Conservation (phyloP, 1,139 yeast species). For the Zygotorulaspora mrakii region DNA sequence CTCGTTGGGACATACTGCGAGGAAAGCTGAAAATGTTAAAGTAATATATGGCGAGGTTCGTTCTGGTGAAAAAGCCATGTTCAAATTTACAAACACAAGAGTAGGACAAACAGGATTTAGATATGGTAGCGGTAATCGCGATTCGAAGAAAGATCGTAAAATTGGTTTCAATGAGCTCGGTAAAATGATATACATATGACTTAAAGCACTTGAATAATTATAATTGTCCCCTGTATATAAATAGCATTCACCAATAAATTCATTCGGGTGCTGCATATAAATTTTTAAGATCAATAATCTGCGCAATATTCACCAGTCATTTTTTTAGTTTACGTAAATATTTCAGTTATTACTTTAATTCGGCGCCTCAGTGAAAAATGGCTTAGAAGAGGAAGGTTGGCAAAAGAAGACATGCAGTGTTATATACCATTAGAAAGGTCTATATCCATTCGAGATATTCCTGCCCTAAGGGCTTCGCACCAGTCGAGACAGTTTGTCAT, state of each 20-base stretch:
- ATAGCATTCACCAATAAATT: constrained; percentile 3
- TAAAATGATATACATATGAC: constrained; percentile 46
- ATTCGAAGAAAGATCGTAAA: constrained; percentile 78
- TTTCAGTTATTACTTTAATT: too few species aligned
- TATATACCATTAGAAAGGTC: constrained; percentile 22
- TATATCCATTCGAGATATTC: constrained; percentile 9
- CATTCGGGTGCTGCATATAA: constrained; percentile 1
- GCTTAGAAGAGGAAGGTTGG: too few species aligned
- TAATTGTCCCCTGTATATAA: too few species aligned
- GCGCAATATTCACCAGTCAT: too few species aligned
- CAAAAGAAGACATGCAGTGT: constrained; percentile 24
- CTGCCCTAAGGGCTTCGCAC: constrained; percentile 18
- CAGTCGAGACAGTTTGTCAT: constrained; percentile 25
- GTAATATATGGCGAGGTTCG: constrained; percentile 35
- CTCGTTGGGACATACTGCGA: constrained; percentile 34
- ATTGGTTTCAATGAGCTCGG: constrained; percentile 75
- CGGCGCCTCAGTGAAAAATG: too few species aligned
- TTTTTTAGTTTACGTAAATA: too few species aligned
- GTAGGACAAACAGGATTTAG: constrained; percentile 87
- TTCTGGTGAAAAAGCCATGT: constrained; percentile 57
- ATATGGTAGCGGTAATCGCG: constrained; percentile 89
- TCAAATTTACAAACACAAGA: constrained; percentile 70
- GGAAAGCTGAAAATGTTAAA: constrained; percentile 23
- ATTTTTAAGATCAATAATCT: not conserved
- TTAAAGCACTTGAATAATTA: not conserved